These are phyloP conservation scores for Carex kokanica DNA, from an alignment of 176 grass and related monocot species.

Conservation along the genomic window DNA sequence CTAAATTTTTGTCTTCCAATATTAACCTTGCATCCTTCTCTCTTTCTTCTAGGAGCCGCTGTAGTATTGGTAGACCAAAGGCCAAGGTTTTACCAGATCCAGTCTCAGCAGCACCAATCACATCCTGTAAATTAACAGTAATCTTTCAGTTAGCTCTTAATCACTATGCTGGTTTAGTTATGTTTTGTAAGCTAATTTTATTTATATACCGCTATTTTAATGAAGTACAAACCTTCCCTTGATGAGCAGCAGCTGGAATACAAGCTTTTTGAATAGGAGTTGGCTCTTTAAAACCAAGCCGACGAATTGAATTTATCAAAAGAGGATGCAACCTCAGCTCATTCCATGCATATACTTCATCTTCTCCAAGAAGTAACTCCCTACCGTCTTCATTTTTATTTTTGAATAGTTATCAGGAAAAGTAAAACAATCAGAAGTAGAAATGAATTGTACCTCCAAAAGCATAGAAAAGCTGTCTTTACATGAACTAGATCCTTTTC, in stretches of 20 bases:
- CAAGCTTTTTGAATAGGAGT: constrained; percentile 84
- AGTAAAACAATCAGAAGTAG: constrained; percentile 8
- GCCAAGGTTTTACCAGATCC: constrained; percentile 95
- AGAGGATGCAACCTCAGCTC: constrained; percentile 76
- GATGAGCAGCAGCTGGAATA: constrained; percentile 83
- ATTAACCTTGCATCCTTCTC: constrained; percentile 51
- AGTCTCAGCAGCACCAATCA: constrained; percentile 92
- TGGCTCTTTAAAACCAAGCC: constrained; percentile 80
- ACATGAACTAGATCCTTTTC: neutral
- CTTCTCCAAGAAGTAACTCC: constrained; percentile 53
- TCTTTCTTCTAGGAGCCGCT: constrained; percentile 79
- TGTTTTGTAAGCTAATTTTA: neutral
- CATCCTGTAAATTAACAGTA: constrained; percentile 56
- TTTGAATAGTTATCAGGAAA: constrained; percentile 20
- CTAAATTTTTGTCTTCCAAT: constrained; percentile 23
- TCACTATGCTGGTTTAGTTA: neutral
- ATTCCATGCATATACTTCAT: constrained; percentile 67
- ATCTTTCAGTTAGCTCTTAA: neutral
- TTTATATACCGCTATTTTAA: constrained; percentile 16
- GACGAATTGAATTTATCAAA: constrained; percentile 57
- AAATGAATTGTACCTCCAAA: too few species aligned
- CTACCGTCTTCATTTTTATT: constrained; percentile 20
- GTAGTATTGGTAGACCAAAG: constrained; percentile 81
- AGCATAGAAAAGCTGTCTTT: neutral
- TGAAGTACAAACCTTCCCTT: constrained; percentile 74